Evolutionary conservation across 352 stramenopile genomes (phyloP).

Genomic region (Phytophthora nicotianae): DNA sequence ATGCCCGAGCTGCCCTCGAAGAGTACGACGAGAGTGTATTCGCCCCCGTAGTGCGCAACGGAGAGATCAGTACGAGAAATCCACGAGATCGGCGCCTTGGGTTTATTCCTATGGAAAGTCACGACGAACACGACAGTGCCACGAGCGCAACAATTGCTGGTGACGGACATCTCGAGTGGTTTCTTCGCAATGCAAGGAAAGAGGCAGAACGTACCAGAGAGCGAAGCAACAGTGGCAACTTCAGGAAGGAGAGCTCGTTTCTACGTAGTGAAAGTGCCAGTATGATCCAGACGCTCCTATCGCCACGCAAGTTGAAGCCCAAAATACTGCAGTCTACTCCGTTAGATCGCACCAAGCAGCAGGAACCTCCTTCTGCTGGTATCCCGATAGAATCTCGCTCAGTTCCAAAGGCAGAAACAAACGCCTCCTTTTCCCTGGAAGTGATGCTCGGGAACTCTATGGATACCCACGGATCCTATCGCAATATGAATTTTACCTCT

Average conservation of each 20-base stretch:
- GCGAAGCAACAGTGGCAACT: slow-evolving; percentile 30
- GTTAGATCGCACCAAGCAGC: slow-evolving; percentile 12
- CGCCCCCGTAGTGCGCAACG: slow-evolving; percentile 11
- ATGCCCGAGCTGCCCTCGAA: slow-evolving; percentile 48
- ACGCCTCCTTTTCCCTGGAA: slow-evolving; percentile 27
- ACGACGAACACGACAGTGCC: slow-evolving; percentile 23
- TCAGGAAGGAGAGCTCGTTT: slow-evolving; percentile 25
- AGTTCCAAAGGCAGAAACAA: slow-evolving; percentile 15
- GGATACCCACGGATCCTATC: slow-evolving; percentile 22
- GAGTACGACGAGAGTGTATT: slow-evolving; percentile 80
- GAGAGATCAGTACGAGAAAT: slow-evolving; percentile 4
- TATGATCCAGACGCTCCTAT: slow-evolving; percentile 46
- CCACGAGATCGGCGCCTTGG: slow-evolving; percentile 21
- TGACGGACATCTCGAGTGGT: slow-evolving; percentile 35
- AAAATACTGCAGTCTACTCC: background rate
- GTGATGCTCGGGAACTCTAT: slow-evolving; percentile 28
- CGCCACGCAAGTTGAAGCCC: slow-evolving; percentile 37
- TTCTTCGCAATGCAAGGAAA: slow-evolving; percentile 31
- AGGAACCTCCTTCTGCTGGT: slow-evolving; percentile 1
- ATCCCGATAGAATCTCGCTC: slow-evolving; percentile 23
- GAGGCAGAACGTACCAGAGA: slow-evolving; percentile 22
- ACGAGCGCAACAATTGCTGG: slow-evolving; percentile 39
- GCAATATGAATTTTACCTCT: slow-evolving; percentile 3
- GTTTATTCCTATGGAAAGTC: slow-evolving; percentile 26
- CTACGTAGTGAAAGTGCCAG: slow-evolving; percentile 35